Base-by-base conservation (phyloP, 1,284 basidiomycete genomes). In the Stereum hirsutum region DNA sequence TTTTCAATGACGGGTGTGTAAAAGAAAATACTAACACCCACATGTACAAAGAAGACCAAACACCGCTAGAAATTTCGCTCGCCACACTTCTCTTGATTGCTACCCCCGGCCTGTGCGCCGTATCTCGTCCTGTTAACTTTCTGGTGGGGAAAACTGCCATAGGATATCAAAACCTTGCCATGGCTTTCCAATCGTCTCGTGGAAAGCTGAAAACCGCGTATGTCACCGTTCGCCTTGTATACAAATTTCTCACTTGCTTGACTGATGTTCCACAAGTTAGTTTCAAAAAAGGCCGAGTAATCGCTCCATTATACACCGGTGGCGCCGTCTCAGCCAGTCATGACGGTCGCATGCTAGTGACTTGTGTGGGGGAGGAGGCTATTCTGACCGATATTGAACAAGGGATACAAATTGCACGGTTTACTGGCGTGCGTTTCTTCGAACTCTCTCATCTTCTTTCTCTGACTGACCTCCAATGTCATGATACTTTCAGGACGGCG, bases 361-460 rank as follows among this genome's bases (percentile, higher is more conserved):
- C 91, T 26, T 92, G 91, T 48, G 78, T 98, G 39, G 82, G 79
- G 41, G 89, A 96, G 55, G 82, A 93, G 49, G 83, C 89, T 1
- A 58, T 95, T 15, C 64, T 95, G 40, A 95, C 92, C 8, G 81
- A 95, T 52, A 69, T 93, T 8, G 63, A 69, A 25, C 80, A 74
- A 27, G 92, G 93, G 4, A 63, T 68, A 33, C 74, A 87, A 46
- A 75, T 97, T 36, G 89, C 84, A 56, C 74, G 81, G 7, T 89
- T 96, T 59, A 68, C 76, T 46, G 84, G 88, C 46, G 93, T 95
- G 57, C 59, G 89, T 74, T 7, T 74, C 8, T 38, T 37, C 14
- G n/a, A n/a, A n/a, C n/a, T 40, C 42, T 45, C 26, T 14, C 28
- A 32, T 11, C 39, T 23, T 14, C 1, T n/a, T 15, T 23, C 39